Conservation (phyloP, 202 grass and related monocot species). For the Carex sylvatica region DNA sequence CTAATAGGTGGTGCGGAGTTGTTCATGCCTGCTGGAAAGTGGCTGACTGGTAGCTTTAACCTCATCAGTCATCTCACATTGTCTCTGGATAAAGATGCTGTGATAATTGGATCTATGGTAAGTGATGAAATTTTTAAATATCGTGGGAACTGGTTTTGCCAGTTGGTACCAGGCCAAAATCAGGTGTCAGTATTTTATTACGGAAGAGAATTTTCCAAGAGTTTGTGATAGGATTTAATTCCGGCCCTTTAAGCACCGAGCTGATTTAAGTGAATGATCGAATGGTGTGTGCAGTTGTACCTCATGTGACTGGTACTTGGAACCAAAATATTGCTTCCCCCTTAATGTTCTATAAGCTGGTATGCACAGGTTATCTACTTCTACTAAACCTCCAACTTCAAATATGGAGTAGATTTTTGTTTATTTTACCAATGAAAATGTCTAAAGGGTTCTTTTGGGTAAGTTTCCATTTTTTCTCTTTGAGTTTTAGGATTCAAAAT, state of each 20-base stretch:
- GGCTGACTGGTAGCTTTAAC: constrained; percentile 91
- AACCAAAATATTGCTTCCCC: neutral
- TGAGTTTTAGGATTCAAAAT: constrained; percentile 51
- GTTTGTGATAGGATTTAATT: neutral
- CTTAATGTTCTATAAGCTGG: constrained; percentile 2
- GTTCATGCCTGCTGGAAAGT: constrained; percentile 91
- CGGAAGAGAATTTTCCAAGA: neutral
- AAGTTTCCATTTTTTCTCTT: neutral
- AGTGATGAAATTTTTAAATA: constrained; percentile 14
- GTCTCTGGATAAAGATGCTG: constrained; percentile 78
- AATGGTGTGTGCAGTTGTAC: neutral
- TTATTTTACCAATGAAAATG: neutral
- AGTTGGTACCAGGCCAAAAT: neutral
- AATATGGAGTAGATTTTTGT: neutral
- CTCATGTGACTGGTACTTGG: neutral
- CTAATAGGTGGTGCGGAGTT: constrained; percentile 54
- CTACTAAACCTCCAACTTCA: neutral
- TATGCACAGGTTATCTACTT: neutral
- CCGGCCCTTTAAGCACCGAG: neutral
- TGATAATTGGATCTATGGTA: constrained; percentile 86
- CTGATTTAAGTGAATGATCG: neutral
- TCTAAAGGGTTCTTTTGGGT: neutral
- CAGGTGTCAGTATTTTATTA: neutral
- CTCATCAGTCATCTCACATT: constrained; percentile 93
- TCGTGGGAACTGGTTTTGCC: neutral